Evolutionary conservation across 2,329 filamentous ascomycete genomes (phyloP).

Genomic region (Pseudopithomyces maydicus): DNA sequence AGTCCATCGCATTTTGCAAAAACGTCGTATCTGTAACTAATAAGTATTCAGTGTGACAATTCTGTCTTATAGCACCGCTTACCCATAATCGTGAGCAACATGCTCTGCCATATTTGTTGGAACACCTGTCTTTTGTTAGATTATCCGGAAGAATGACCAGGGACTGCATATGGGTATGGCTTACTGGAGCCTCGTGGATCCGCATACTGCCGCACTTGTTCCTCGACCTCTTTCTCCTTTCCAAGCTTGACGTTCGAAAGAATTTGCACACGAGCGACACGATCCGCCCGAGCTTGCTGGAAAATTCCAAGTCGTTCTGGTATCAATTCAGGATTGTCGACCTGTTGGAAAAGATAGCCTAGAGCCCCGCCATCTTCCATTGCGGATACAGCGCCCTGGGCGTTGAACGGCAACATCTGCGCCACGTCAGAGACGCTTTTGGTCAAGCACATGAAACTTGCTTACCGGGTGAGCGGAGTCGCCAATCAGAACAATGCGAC

Average conservation of each 20-base stretch:
- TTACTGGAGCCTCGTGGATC: slow-evolving; percentile 7
- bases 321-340: not conserved
- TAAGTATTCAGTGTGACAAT: too few species aligned
- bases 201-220: slow-evolving; percentile 4
- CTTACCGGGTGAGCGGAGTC: slow-evolving; percentile 9
- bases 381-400: slow-evolving; percentile 5
- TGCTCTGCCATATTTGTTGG: slow-evolving; percentile 6
- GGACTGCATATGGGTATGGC: not conserved
- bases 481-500: slow-evolving; percentile 7
- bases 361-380: slow-evolving; percentile 9
- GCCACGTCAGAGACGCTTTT: not conserved
- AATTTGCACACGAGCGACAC: slow-evolving; percentile 2
- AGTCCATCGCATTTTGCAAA: not conserved
- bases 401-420: slow-evolving; percentile 9
- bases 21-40: not conserved
- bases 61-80: not conserved
- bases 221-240: slow-evolving; percentile 9
- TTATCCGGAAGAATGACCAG: too few species aligned
- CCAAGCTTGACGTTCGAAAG: slow-evolving; percentile 1
- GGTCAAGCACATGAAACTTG: too few species aligned
- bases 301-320: slow-evolving; percentile 1
- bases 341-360: slow-evolving; percentile 4
- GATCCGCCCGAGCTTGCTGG: not conserved
- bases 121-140: not conserved
- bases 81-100: slow-evolving; percentile 5